Percentiles rank a stretch among this genome's conserved stretches.
Conservation (phyloP, 345 rosid species). For the Rhizophora apiculata region DNA sequence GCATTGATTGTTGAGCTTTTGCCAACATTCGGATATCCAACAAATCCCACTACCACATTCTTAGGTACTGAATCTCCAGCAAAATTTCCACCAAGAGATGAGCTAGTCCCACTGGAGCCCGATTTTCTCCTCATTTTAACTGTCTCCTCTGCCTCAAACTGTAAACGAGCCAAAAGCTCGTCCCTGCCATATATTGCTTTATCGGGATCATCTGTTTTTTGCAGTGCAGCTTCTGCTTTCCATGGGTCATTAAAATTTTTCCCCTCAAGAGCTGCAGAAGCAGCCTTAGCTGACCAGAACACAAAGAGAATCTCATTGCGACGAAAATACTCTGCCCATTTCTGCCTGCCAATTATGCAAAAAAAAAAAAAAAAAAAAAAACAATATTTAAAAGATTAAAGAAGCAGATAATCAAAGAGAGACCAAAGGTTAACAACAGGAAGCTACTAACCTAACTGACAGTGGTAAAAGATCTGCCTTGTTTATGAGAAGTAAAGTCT, state of each 20-base stretch:
- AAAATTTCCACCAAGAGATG: constrained; percentile 23
- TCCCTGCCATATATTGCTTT: constrained; percentile 72
- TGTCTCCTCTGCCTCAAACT: constrained; percentile 70
- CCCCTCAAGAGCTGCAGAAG: constrained; percentile 71
- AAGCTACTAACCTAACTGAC: constrained; percentile 52
- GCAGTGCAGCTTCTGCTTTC: constrained; percentile 27
- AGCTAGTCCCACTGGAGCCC: constrained; percentile 25
- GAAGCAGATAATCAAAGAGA: neutral
- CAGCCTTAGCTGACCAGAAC: constrained; percentile 98
- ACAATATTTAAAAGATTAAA: constrained; percentile 10
- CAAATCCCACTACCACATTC: constrained; percentile 74
- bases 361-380: constrained; percentile 10
- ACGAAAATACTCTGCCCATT: constrained; percentile 73
- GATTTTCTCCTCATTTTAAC: constrained; percentile 51
- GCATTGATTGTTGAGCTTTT: constrained; percentile 96
- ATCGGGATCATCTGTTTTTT: constrained; percentile 43
- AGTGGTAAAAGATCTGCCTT: constrained; percentile 90
- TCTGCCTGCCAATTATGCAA: constrained; percentile 46
- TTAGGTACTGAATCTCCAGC: constrained; percentile 23
- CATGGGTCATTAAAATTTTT: constrained; percentile 43
- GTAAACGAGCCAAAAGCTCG: constrained; percentile 70
- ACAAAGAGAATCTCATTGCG: constrained; percentile 53
- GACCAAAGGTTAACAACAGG: neutral
- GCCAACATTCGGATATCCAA: constrained; percentile 96
- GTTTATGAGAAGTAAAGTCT: constrained; percentile 84